A percentile compares a stretch with the other conserved stretches of the same genome.
These are phyloP conservation scores for Orbilia brochopaga DNA, from an alignment of 2,329 filamentous ascomycete genomes.

Conservation along the genomic window DNA sequence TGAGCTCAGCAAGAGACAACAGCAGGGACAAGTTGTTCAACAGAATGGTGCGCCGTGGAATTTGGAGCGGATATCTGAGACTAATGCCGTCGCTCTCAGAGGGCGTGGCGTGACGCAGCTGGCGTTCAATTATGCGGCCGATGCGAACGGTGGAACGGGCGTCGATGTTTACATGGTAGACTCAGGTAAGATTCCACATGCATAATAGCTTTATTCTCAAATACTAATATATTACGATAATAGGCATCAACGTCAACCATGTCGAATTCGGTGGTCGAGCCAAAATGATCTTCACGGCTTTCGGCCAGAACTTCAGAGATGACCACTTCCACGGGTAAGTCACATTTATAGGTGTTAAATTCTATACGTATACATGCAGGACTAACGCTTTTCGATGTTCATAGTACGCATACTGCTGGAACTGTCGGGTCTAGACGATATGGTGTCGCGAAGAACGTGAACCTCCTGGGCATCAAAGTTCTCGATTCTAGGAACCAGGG, in stretches of 20 bases:
- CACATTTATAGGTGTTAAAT: not conserved
- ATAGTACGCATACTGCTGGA: slow-evolving; percentile 33
- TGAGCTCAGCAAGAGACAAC: slow-evolving; percentile 5
- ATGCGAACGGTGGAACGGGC: slow-evolving; percentile 8
- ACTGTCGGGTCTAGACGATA: slow-evolving; percentile 37
- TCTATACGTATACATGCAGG: too few species aligned
- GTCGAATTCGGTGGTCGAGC: slow-evolving; percentile 33
- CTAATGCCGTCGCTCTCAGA: not conserved
- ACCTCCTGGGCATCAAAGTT: slow-evolving; percentile 28
- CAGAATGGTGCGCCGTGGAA: slow-evolving; percentile 29
- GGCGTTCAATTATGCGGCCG: slow-evolving; percentile 17
- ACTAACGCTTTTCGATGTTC: not conserved
- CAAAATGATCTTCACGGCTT: slow-evolving; percentile 23
- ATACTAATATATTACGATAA: not conserved
- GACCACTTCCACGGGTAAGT: slow-evolving; percentile 42
- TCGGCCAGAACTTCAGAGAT: slow-evolving; percentile 20
- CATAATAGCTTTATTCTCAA: not conserved
- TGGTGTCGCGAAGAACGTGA: slow-evolving; percentile 41
- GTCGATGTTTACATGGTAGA: slow-evolving; percentile 48
- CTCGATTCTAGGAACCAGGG: slow-evolving; percentile 20
- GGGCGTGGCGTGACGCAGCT: not conserved
- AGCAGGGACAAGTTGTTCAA: not conserved
- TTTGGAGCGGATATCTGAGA: slow-evolving; percentile 30
- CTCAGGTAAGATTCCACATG: slow-evolving; percentile 12
- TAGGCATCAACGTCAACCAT: slow-evolving; percentile 31